Evolutionary conservation across 495 filamentous ascomycete genomes (phyloP), one percentile per base, ranked within the genome.

Genomic region (Patellaria atrata): DNA sequence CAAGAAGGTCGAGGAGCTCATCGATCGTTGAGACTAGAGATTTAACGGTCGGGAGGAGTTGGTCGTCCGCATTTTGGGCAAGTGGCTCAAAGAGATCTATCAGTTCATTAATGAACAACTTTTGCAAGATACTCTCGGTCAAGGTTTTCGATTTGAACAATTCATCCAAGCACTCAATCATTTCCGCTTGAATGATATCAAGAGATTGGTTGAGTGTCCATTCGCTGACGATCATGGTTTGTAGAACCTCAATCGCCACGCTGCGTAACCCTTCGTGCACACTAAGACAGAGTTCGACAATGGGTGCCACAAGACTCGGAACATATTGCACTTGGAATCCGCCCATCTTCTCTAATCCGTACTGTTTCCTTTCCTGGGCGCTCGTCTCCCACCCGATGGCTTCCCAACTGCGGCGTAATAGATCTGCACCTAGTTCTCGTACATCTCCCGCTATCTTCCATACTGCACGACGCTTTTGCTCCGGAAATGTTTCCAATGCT

Each of bases 381-480:
- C 70, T 79, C 0, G 83, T 81, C 48, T 96, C 89, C 89, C 89
- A 99, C 10, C 89, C 89, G 45, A 99, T 92, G 8, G 87, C 82
- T 53, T 92, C 83, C 89, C 89, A 99, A 20, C 76, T 89, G 14
- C 72, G 63, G 23, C 78, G 68, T 29, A 99, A 58, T 6, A 99
- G 60, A 20, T 84, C 75, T 1, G 89, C 87, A 27, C 89, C 91
- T 45, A 83, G 69, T 53, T 96, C 84, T 34, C 89, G 67, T 32
- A 99, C 83, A 64, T 99, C 89, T 14, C 89, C 91, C 18, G 85
- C 91, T 49, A 99, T 93, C 62, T 96, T 96, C 89, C 91, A 96
- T 10, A 96, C 86, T 3, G 87, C 86, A 17, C 89, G 63, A 24
- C 91, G 64, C 55, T 94, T 96, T 58, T 99, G 89, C 57, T 96